Base-by-base conservation (phyloP, 1,139 yeast genomes). In the Magnusiomyces paraingens region DNA sequence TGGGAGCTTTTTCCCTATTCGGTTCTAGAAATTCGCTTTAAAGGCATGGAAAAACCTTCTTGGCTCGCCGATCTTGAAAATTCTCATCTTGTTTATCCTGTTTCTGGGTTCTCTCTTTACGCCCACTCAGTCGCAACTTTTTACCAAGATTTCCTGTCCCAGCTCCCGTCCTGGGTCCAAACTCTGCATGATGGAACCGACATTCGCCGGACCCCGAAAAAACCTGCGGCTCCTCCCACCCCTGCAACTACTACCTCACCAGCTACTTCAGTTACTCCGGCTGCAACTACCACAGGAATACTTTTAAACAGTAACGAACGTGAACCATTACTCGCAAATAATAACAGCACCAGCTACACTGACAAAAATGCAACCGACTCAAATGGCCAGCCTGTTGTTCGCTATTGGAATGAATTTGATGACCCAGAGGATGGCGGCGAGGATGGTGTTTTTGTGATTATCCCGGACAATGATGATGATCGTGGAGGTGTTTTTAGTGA, bases 321-420 rank as follows among this genome's bases (percentile, higher is more conserved):
- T 11, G 50, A 48, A 17, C 54, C 57, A 2, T 32, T 55, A 11
- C 41, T 46, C 15, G 50, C 26, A 35, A 38, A 38, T 21, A 58
- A 44, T 49, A 47, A 54, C 56, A 60, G 15, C 62, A 26, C 32
- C 8, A 26, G 8, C 32, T 26, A 26, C 32, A 26, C 32, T 64
- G 44, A 43, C 58, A 18, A 60, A 40, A 62, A 32, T 12, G 39
- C 50, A 38, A 42, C 18, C 14, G 38, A 36, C n/a, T 8, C 43
- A 3, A 40, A 43, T 3, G 65, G 70, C 58, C 73, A 68, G 49
- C 60, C 66, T n/a, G 67, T 71, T 49, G 70, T 74, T 17, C 70
- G 85, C 50, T 83, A 83, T 63, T 83, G 89, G 89, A 83, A 83
- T 64, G 89, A 83, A 66, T 83, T 83, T 64, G 89, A 83, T 62